Evolutionary conservation across 352 stramenopile genomes (phyloP), one percentile per base, ranked within the genome.

Genomic region (Globisporangium apiculatum): DNA sequence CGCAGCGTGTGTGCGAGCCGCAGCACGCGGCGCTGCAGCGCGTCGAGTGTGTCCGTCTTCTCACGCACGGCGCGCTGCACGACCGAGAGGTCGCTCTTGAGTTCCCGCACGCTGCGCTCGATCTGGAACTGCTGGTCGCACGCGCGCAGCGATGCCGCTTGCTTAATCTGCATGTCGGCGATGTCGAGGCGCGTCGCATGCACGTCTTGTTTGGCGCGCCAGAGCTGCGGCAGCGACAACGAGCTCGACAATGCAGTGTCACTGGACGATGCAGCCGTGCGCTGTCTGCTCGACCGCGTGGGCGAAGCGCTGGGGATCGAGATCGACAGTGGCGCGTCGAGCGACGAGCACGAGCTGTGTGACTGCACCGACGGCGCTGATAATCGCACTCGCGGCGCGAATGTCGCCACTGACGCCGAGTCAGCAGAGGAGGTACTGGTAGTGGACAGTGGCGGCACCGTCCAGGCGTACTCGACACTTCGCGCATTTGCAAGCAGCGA

Each of bases 41-140:
- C 73, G 18, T 72, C 69, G 1, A 89, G 57, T 2, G 78, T 65
- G 11, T 76, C 69, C 6, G 65, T 60, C 50, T 84, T 87, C 38
- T 73, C 66, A 4, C 75, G 68, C 3, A 91, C 70, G 17, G 67
- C 57, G 17, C 72, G 54, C 31, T 87, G 78, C 5, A 67, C 62
- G 0, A 56, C 63, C 9, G 41, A 46, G 14, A 87, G 72, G 18
- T 68, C 78, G 36, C 67, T 75, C 10, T 61, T 55, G 38, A 89
- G 59, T 36, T 71, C 82, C 68, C 75, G 67, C 31, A 87, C 69
- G 18, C 69, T 75, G 5, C 69, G 73, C 56, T 91, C 76, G 6
- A 77, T 51, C 6, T 65, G 66, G 47, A 88, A 83, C 53, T 91
- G 79, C 46, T 79, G 71, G 31, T 84, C 76, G 4, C 72, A 86